Evolutionary conservation across 768 basidiomycete species (phyloP), one percentile per base, ranked within the genome.

Genomic region (Hypholoma fasciculare): DNA sequence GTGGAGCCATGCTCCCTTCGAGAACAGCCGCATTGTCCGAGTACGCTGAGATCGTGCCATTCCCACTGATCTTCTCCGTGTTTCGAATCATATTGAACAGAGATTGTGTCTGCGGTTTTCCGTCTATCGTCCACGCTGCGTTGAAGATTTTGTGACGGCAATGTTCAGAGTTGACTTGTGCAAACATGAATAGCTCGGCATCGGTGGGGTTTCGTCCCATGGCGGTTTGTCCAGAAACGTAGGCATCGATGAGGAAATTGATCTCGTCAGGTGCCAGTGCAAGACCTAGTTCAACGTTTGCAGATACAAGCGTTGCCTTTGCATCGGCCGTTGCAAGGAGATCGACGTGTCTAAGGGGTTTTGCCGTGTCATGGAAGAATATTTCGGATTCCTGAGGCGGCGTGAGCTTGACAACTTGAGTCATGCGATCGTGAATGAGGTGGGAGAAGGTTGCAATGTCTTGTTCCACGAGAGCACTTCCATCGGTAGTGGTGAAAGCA

Each of bases 141-240:
- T 99, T 99, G 81, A 98, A 99, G 64, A 98, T 98, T 76, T 99
- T 99, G 81, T 99, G 97, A 36, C 97, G 83, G 72, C 97, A 99
- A 69, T 98, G 97, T 72, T 99, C 97, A n/a, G 96, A 98, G 76
- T 99, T 99, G 71, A 99, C 96, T 69, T 99, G 97, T 3, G 97
- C 96, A 72, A 98, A 99, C 97, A 98, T 99, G 83, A 99, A 99
- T 7, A 99, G 80, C 71, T 99, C 97, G 3, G 96, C 96, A 69
- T 98, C 97, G 39, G 92, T 97, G 7, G 96, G 97, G 69, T 94
- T 89, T 37, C 96, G 86, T 49, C 80, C 79, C 71, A 90, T 85
- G 1, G 90, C 81, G 12, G 78, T 69, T 5, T 77, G 57, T 5
- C 90, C 89, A n/a, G 88, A 79, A 26, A 92, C 80, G 72, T 94